phyloP scores from a whole-genome alignment of 75 land plant species.

The Pinus tabuliformis region DNA sequence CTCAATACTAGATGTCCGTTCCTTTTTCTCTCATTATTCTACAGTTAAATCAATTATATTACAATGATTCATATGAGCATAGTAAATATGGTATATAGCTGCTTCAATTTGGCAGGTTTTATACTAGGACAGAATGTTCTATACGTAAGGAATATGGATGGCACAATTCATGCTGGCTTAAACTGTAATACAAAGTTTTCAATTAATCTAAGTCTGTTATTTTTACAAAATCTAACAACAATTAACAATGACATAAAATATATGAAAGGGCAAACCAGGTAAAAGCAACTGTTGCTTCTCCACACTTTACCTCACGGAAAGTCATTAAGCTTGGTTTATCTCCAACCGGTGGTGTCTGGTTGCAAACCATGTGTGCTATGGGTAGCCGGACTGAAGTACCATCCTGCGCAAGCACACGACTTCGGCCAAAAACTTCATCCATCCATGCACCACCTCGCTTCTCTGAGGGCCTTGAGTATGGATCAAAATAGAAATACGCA shows the following conservation, averaged over 20 bases:
- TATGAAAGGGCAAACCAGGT: not conserved
- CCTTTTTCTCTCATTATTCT: not conserved
- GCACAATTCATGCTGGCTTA: not conserved
- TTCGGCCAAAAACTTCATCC: conserved; percentile 87
- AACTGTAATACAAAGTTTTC: not conserved
- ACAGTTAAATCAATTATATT: not conserved
- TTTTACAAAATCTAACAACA: not conserved
- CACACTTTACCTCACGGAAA: conserved; percentile 70
- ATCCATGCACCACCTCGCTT: conserved; percentile 98
- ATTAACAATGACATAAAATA: not conserved
- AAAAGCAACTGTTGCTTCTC: not conserved
- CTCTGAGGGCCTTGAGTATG: conserved; percentile 92
- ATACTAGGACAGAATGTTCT: not conserved
- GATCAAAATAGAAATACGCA: conserved; percentile 92
- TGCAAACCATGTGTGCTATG: conserved; percentile 94
- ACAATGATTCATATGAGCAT: no score
- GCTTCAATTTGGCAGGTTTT: no score
- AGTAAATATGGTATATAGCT: no score
- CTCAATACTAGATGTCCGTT: no score
- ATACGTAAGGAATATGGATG: not conserved
- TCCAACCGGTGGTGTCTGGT: conserved; percentile 92
- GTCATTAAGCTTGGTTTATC: conserved; percentile 94
- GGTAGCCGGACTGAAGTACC: conserved; percentile 65
- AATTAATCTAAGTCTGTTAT: not conserved
- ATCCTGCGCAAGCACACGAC: conserved; percentile 64